phyloP scores from a whole-genome alignment of 1,139 yeast species.

The Nakaseomyces bracarensis region DNA sequence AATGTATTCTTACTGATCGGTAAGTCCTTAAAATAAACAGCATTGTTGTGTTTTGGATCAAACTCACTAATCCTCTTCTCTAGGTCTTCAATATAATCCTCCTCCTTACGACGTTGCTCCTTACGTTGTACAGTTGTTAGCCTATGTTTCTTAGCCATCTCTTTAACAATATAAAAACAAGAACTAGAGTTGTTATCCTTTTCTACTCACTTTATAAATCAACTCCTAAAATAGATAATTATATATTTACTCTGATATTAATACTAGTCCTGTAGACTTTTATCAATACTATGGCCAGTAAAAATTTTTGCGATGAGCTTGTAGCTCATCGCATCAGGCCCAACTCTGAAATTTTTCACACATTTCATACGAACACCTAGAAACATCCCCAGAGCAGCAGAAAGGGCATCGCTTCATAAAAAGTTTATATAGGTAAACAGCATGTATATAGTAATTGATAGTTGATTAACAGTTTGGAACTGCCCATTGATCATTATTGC shows the following conservation, averaged over 20 bases:
- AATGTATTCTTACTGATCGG: conserved; percentile 64
- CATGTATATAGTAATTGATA: too few species aligned
- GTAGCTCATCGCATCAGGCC: conserved; percentile 4
- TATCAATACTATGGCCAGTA: background rate
- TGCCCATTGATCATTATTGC: too few species aligned
- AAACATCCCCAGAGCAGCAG: background rate
- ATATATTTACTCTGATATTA: too few species aligned
- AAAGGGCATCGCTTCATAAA: background rate
- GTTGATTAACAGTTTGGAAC: too few species aligned
- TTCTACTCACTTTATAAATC: too few species aligned
- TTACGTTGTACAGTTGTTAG: conserved; percentile 37
- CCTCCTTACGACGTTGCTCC: conserved; percentile 37
- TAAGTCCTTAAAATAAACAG: conserved; percentile 51
- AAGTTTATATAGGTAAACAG: too few species aligned
- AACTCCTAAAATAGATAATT: too few species aligned
- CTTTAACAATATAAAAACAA: background rate
- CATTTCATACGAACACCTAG: conserved; percentile 2
- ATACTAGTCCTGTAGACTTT: too few species aligned
- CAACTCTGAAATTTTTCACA: conserved; percentile 1
- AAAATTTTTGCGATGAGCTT: conserved; percentile 16
- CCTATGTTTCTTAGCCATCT: conserved; percentile 39
- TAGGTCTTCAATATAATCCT: conserved; percentile 39
- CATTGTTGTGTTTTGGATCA: conserved; percentile 36
- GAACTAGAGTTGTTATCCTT: background rate
- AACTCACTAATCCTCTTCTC: conserved; percentile 43